These are phyloP conservation scores for Epithele typhae DNA, from an alignment of 768 basidiomycete genomes.

Conservation along the genomic window DNA sequence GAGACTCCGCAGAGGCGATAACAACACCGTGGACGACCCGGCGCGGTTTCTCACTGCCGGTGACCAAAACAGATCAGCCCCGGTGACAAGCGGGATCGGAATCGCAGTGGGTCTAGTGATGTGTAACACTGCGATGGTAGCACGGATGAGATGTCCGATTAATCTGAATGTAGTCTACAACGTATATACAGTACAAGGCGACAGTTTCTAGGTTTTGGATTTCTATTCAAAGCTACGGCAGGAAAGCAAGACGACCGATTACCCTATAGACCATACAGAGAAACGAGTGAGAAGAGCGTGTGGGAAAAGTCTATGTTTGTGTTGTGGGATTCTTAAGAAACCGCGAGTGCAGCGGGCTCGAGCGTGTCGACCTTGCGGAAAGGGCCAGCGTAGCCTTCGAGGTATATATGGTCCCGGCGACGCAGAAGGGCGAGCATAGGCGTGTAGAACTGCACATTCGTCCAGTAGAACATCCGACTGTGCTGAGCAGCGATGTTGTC, in stretches of 20 bases:
- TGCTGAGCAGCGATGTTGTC: slow-evolving; percentile 59
- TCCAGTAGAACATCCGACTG: slow-evolving; percentile 73
- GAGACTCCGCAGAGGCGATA: too few relatives aligned
- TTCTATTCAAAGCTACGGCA: background rate
- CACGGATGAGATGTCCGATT: too few relatives aligned
- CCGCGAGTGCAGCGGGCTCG: background rate
- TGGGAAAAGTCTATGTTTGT: background rate
- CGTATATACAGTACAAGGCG: too few relatives aligned
- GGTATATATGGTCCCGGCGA: slow-evolving; percentile 7
- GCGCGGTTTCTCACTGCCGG: too few relatives aligned
- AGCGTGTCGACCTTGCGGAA: slow-evolving; percentile 13
- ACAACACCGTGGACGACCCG: too few relatives aligned
- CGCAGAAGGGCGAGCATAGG: slow-evolving; percentile 32
- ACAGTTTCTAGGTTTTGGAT: too few relatives aligned
- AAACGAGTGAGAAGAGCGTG: background rate
- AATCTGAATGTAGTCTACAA: too few relatives aligned
- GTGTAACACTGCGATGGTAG: too few relatives aligned
- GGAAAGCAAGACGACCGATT: background rate
- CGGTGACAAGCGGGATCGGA: too few relatives aligned
- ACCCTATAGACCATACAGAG: background rate
- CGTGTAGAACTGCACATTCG: slow-evolving; percentile 54
- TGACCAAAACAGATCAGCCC: too few relatives aligned
- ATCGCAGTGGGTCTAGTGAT: too few relatives aligned
- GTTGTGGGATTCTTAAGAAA: too few relatives aligned
- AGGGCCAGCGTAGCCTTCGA: slow-evolving; percentile 17